Conservation (phyloP, 371 early-diverging fungal species). For the Haplosporangium sp. region DNA sequence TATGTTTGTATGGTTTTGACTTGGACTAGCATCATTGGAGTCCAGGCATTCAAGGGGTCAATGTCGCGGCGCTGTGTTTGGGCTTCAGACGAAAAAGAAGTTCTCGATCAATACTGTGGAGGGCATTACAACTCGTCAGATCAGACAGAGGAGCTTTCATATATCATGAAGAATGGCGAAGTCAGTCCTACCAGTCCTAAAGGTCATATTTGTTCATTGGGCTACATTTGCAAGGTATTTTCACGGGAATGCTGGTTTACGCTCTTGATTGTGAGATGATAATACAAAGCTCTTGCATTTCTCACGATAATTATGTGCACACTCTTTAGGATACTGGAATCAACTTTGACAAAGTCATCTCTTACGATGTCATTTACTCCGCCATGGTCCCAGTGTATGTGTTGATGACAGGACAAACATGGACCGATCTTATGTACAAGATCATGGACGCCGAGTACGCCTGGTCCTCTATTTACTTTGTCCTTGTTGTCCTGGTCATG, state of each 20-base stretch:
- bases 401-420: conserved; percentile 64
- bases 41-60: conserved; percentile 76
- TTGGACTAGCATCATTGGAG: conserved; percentile 65
- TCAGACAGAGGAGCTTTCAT: conserved; percentile 7
- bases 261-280: too few species aligned
- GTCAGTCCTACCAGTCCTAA: conserved; percentile 57
- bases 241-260: too few species aligned
- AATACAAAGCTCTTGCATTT: too few species aligned
- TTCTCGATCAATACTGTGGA: conserved; percentile 36
- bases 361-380: conserved; percentile 69
- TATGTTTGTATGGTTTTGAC: conserved; percentile 3
- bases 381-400: conserved; percentile 71
- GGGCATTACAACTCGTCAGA: conserved; percentile 21
- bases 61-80: conserved; percentile 67
- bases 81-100: conserved; percentile 3
- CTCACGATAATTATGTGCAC: background rate
- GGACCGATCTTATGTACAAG: conserved; percentile 78
- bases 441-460: conserved; percentile 75
- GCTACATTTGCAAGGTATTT: conserved; percentile 63
- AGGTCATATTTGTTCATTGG: conserved; percentile 68
- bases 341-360: conserved; percentile 52
- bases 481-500: conserved; percentile 71
- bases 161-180: conserved; percentile 2
- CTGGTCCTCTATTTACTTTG: conserved; percentile 69
- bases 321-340: conserved; percentile 48